These are phyloP conservation scores for Dactylellina sp. DNA, from an alignment of 2,329 filamentous ascomycete species.

Conservation along the genomic window DNA sequence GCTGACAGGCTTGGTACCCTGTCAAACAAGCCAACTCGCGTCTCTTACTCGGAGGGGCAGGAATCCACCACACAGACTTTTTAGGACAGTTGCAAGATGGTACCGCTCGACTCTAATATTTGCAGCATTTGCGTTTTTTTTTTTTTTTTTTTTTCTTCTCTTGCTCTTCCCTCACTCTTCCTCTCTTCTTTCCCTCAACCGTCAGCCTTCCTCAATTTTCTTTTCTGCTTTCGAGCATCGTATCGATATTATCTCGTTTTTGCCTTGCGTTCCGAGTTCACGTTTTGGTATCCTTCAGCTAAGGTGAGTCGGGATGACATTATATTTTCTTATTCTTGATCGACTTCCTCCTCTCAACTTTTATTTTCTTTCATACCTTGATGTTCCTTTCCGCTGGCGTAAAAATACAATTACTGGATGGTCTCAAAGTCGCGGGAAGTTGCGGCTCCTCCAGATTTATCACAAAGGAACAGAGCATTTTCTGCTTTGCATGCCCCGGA, in stretches of 20 bases:
- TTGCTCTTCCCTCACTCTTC: conserved; percentile 2
- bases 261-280: conserved; percentile 2
- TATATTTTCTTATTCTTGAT: conserved; percentile 29
- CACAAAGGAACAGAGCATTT: background rate
- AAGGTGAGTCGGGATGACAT: conserved; percentile 5
- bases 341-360: conserved; percentile 2
- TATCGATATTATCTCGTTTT: conserved; percentile 18
- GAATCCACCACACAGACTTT: conserved; percentile 17
- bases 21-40: conserved; percentile 12
- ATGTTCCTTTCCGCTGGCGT: background rate
- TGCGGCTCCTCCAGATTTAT: conserved; percentile 5
- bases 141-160: background rate
- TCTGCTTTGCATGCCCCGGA: conserved; percentile 9
- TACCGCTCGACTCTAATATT: background rate
- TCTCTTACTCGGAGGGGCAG: background rate
- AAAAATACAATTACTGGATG: background rate
- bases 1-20: conserved; percentile 24
- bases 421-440: conserved; percentile 26
- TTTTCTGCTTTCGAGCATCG: conserved; percentile 27
- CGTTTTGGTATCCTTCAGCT: conserved; percentile 16
- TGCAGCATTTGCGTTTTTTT: too few relatives aligned
- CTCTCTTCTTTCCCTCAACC: conserved; percentile 9
- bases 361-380: background rate
- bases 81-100: conserved; percentile 24
- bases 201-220: conserved; percentile 3